phyloP scores from a whole-genome alignment of 1,284 basidiomycete genomes.

The Trametes polyzona region DNA sequence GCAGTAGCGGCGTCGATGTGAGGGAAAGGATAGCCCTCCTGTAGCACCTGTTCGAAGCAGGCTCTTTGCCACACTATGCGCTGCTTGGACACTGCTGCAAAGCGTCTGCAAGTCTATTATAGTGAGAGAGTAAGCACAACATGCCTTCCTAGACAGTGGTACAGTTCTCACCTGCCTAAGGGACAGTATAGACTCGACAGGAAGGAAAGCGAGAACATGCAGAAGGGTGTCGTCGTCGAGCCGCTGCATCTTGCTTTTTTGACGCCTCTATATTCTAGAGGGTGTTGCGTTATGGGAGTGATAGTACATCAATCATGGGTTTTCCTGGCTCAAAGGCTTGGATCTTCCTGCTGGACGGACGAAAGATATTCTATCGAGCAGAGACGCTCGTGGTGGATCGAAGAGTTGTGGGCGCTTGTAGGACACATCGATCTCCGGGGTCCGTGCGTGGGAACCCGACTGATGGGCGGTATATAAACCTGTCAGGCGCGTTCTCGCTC shows the following conservation, averaged over 20 bases:
- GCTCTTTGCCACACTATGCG: slow-evolving; percentile 60
- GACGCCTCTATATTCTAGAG: not conserved
- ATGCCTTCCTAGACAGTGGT: too few species aligned
- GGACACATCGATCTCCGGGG: not conserved
- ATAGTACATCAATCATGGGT: not conserved
- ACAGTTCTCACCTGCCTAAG: slow-evolving; percentile 47
- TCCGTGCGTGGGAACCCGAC: slow-evolving; percentile 19
- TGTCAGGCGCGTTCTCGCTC: not conserved
- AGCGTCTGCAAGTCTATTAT: slow-evolving; percentile 51
- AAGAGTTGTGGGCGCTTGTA: slow-evolving; percentile 2
- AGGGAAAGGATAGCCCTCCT: slow-evolving; percentile 52
- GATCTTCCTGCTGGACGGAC: too few species aligned
- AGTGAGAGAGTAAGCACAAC: not conserved
- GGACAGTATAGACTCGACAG: slow-evolving; percentile 49
- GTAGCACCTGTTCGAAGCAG: slow-evolving; percentile 46
- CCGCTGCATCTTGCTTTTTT: slow-evolving; percentile 6
- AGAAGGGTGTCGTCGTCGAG: slow-evolving; percentile 54
- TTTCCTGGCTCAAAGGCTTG: too few species aligned
- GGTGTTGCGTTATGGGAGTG: not conserved
- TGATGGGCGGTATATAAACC: not conserved
- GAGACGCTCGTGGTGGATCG: too few species aligned
- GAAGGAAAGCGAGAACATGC: slow-evolving; percentile 48
- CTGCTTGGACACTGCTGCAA: slow-evolving; percentile 46
- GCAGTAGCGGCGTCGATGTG: slow-evolving; percentile 31
- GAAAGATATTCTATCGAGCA: too few species aligned